Evolutionary conservation across 768 basidiomycete species (phyloP).

Genomic region (Lentinula boryana): DNA sequence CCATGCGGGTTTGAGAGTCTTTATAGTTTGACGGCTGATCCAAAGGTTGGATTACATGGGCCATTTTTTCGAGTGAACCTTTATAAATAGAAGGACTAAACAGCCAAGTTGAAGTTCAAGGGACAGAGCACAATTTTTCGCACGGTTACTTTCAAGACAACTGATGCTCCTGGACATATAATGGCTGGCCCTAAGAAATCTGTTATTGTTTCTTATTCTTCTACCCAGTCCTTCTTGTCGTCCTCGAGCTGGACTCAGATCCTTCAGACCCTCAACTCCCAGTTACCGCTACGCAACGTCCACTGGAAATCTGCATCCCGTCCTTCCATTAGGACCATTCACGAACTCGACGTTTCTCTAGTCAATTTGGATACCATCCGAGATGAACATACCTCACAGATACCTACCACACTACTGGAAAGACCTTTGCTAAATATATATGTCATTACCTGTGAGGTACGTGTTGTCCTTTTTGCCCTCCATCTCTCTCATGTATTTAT

Average conservation of each 20-base stretch:
- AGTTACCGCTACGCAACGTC: slow-evolving; percentile 81
- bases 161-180: neutral
- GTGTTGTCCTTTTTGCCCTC: slow-evolving; percentile 7
- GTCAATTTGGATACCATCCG: slow-evolving; percentile 60
- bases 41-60: slow-evolving; percentile 77
- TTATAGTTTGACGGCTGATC: slow-evolving; percentile 98
- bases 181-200: slow-evolving; percentile 25
- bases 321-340: slow-evolving; percentile 7
- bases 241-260: slow-evolving; percentile 75
- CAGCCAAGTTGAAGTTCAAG: neutral
- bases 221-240: slow-evolving; percentile 54
- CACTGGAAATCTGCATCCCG: slow-evolving; percentile 84
- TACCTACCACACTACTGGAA: slow-evolving; percentile 74
- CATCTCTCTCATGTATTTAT: neutral
- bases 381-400: slow-evolving; percentile 71
- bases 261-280: slow-evolving; percentile 54
- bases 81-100: neutral
- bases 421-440: slow-evolving; percentile 84
- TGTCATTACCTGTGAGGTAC: slow-evolving; percentile 84
- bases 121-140: slow-evolving; percentile 15
- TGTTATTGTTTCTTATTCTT: slow-evolving; percentile 65
- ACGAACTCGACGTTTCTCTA: slow-evolving; percentile 77
- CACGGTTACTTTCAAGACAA: slow-evolving; percentile 9
- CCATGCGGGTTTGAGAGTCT: slow-evolving; percentile 81
- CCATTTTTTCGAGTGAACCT: slow-evolving; percentile 41